Percentiles rank a stretch among this genome's conserved stretches.
These are phyloP conservation scores for Colletotrichum gloeosporioides DNA, from an alignment of 2,329 filamentous ascomycete genomes.

Conservation along the genomic window DNA sequence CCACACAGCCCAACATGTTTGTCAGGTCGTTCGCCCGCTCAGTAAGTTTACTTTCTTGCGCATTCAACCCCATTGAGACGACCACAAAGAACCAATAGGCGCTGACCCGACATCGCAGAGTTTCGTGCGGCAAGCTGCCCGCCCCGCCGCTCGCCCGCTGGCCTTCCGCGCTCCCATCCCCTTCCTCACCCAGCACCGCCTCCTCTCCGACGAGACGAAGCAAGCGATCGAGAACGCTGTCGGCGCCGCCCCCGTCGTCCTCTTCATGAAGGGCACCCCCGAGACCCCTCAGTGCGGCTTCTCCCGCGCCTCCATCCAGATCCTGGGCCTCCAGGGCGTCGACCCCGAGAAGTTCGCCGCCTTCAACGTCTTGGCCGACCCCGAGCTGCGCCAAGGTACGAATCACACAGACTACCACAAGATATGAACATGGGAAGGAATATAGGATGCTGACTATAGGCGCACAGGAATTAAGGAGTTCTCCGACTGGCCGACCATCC, in stretches of 20 bases:
- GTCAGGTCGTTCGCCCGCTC: conserved; percentile 17
- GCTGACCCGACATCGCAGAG: conserved; percentile 30
- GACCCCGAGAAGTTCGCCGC: conserved; percentile 97
- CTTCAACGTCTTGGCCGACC: conserved; percentile 94
- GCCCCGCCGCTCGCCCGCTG: conserved; percentile 33
- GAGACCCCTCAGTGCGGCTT: conserved; percentile 97
- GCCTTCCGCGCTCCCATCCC: conserved; percentile 23
- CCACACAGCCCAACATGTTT: conserved; percentile 3
- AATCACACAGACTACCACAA: background rate
- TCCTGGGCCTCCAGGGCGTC: conserved; percentile 92
- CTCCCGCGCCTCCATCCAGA: conserved; percentile 92
- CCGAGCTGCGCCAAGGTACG: conserved; percentile 81
- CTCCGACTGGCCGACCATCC: conserved; percentile 98
- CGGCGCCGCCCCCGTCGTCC: conserved; percentile 84
- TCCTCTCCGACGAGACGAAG: conserved; percentile 81
- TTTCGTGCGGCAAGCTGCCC: conserved; percentile 41
- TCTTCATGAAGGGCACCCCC: conserved; percentile 99
- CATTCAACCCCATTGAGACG: rapidly evolving
- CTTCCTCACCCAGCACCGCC: conserved; percentile 55
- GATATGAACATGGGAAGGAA: background rate
- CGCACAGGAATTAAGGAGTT: conserved; percentile 92
- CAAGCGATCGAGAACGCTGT: conserved; percentile 91
- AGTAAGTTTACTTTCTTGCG: background rate
- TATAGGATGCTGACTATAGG: background rate
- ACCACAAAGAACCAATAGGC: background rate